phyloP scores from a whole-genome alignment of 2,329 filamentous ascomycete species.

The Xylariaceae sp. region DNA sequence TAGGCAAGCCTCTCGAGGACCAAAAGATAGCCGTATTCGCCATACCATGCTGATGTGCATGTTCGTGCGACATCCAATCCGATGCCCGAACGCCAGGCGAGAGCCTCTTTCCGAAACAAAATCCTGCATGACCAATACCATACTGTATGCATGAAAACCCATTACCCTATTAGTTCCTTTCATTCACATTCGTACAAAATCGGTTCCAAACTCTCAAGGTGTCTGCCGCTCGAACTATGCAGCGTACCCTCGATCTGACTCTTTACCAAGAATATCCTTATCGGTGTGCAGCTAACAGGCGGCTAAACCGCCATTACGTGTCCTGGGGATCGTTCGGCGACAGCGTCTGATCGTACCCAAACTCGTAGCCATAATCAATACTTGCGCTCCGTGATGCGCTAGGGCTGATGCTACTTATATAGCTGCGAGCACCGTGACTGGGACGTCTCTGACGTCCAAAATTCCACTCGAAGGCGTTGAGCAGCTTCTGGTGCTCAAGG shows the following conservation, averaged over 20 bases:
- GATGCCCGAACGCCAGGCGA: conserved; percentile 7
- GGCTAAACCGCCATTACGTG: conserved; percentile 24
- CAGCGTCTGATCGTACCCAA: conserved; percentile 18
- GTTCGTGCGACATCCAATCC: conserved; percentile 1
- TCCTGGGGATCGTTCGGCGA: background rate
- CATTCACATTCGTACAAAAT: conserved; percentile 22
- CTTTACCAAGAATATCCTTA: conserved; percentile 26
- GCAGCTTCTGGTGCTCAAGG: conserved; percentile 42
- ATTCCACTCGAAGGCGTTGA: conserved; percentile 41
- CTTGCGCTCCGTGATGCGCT: conserved; percentile 37
- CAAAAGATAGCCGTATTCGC: background rate
- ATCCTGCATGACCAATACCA: conserved; percentile 1
- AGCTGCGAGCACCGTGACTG: conserved; percentile 23
- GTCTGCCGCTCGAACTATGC: background rate
- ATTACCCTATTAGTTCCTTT: conserved; percentile 10
- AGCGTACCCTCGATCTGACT: conserved; percentile 17
- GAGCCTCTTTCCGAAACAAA: conserved; percentile 11
- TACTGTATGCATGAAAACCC: conserved; percentile 3
- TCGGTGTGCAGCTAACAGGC: conserved; percentile 22
- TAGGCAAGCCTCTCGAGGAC: background rate
- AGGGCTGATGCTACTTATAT: conserved; percentile 39
- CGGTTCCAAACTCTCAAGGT: no score
- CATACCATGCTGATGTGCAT: background rate
- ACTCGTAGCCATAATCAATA: conserved; percentile 30
- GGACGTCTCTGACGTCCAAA: conserved; percentile 25